A percentile compares a stretch with the other conserved stretches of the same genome.
Conservation (phyloP, 2,329 filamentous ascomycete species). For the Rhinocladiella similis region DNA sequence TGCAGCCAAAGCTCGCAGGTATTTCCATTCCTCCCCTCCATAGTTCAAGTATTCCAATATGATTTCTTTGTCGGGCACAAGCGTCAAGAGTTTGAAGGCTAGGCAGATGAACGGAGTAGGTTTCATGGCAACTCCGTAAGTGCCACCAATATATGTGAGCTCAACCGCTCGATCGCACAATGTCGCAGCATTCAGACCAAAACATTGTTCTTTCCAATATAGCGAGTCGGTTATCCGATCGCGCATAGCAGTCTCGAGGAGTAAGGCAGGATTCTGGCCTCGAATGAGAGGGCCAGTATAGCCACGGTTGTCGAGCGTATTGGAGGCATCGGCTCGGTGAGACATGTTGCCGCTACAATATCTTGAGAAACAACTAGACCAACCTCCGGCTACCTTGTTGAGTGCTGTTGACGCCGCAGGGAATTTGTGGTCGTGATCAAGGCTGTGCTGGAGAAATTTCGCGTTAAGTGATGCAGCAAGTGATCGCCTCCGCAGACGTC, state of each 20-base stretch:
- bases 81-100: constrained; percentile 89
- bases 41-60: constrained; percentile 76
- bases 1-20: constrained; percentile 81
- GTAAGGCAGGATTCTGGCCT: constrained; percentile 89
- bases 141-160: constrained; percentile 82
- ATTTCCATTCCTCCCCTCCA: constrained; percentile 77
- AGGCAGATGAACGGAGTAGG: constrained; percentile 90
- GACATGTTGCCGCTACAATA: constrained; percentile 41
- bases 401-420: background rate
- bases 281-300: constrained; percentile 74
- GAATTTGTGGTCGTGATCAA: background rate
- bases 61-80: constrained; percentile 77
- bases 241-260: constrained; percentile 92
- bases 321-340: constrained; percentile 75
- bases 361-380: too few species aligned
- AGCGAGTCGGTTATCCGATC: constrained; percentile 94
- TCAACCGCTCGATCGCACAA: constrained; percentile 87
- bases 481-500: too few species aligned
- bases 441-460: background rate
- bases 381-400: background rate
- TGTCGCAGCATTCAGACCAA: constrained; percentile 80
- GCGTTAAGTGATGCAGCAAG: background rate
- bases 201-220: constrained; percentile 99
- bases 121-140: constrained; percentile 78
- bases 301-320: constrained; percentile 86